Conservation (phyloP, 2,329 filamentous ascomycete species). For the Eutypa lata region DNA sequence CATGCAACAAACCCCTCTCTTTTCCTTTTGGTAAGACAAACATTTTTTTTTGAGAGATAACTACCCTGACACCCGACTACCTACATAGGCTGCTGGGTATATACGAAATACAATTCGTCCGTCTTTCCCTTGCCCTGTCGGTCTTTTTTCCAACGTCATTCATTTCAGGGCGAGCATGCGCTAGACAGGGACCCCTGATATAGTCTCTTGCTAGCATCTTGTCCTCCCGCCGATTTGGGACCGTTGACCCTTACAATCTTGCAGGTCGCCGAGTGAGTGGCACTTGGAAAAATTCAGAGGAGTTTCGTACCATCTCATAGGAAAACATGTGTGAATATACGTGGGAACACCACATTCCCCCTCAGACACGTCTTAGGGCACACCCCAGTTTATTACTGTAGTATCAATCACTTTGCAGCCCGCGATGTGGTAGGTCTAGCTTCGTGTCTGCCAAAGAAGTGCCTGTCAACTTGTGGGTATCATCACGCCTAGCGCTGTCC, state of each 20-base stretch:
- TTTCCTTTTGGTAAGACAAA: too few species aligned
- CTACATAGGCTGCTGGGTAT: too few species aligned
- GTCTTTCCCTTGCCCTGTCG: background rate
- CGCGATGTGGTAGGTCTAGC: background rate
- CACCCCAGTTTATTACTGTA: background rate
- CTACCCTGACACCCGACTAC: too few species aligned
- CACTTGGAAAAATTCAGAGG: background rate
- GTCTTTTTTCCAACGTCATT: background rate
- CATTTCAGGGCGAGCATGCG: background rate
- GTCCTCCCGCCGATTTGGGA: background rate
- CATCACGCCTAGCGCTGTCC: background rate
- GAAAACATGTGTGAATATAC: background rate
- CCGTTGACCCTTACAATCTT: slow-evolving; percentile 1
- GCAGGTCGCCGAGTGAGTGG: background rate
- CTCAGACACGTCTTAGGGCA: background rate
- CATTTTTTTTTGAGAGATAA: too few species aligned
- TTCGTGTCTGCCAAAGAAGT: background rate
- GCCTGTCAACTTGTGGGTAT: background rate
- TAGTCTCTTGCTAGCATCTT: background rate
- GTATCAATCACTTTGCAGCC: background rate
- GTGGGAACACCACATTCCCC: background rate
- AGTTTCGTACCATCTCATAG: background rate
- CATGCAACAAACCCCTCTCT: background rate
- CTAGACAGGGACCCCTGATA: background rate
- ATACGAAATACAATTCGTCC: too few species aligned